Conservation (phyloP, 805 yeast genomes). For the Wickerhamomyces sydowiorum region DNA sequence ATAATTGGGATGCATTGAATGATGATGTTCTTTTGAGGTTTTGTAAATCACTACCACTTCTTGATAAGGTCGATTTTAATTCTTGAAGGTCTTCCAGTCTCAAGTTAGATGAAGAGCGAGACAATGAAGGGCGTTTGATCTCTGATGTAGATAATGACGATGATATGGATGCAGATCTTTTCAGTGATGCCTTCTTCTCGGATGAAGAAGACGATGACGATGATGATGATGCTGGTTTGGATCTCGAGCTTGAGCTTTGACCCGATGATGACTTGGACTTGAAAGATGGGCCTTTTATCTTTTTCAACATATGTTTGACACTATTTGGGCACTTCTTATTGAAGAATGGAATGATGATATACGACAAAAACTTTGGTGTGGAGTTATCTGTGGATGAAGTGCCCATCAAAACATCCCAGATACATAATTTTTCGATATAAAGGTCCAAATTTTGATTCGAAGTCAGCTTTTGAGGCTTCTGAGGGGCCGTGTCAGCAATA, state of each 20-base stretch:
- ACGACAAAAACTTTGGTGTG: conserved; percentile 42
- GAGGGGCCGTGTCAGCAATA: conserved; percentile 30
- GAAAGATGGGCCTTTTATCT: conserved; percentile 41
- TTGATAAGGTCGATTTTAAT: conserved; percentile 7
- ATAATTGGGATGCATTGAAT: conserved; percentile 17
- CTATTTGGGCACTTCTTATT: conserved; percentile 41
- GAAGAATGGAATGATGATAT: conserved; percentile 49
- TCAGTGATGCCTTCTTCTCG: not conserved
- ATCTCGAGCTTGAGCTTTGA: conserved; percentile 1
- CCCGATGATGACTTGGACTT: conserved; percentile 15
- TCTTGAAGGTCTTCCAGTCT: conserved; percentile 15
- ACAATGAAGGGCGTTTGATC: conserved; percentile 10
- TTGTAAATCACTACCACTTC: conserved; percentile 19
- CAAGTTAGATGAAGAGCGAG: conserved; percentile 16
- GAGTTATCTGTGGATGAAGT: conserved; percentile 31
- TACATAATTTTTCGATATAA: conserved; percentile 45
- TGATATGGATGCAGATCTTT: conserved; percentile 1
- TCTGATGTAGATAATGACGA: conserved; percentile 2
- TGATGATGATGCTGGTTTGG: not conserved
- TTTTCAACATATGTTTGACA: conserved; percentile 38
- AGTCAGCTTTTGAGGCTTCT: conserved; percentile 7
- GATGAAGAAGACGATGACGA: not conserved
- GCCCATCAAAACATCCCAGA: conserved; percentile 44
- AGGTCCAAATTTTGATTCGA: conserved; percentile 33
- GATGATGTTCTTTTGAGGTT: conserved; percentile 19